Base-by-base conservation (phyloP, 1,284 basidiomycete genomes). In the Exobasidium cylindrosporum region DNA sequence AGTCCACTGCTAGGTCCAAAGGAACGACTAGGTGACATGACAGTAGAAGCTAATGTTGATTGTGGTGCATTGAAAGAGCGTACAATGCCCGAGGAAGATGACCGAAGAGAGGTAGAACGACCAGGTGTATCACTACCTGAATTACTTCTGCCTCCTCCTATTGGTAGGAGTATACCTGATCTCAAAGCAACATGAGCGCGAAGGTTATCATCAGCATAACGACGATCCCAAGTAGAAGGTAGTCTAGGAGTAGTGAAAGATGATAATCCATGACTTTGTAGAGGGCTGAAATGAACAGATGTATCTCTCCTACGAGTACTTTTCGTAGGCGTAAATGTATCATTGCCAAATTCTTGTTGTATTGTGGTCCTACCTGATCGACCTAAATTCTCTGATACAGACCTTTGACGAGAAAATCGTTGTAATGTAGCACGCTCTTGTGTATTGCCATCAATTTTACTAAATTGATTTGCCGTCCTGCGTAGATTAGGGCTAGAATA, bases 351-450 rank as follows among this genome's bases (percentile, higher is more conserved):
- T n/a, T n/a, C n/a, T n/a, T n/a, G n/a, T 13, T 13, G 26, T 21
- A 6, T 14, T 40, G 47, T 23, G 26, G 14, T 50, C 26, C 47
- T 50, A 3, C 47, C 47, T 13, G 26, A 7, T 24, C 47, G 4
- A 17, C 53, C 40, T 35, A 55, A n/a, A 55, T 24, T 55, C 26
- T 55, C 53, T 44, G 53, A 55, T 13, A 35, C 32, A 2, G 53
- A 55, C 13, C 53, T n/a, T 29, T 55, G 21, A 23, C 53, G 53
- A 14, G 21, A 32, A 17, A 55, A 55, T n/a, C 53, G 53, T 23
- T 14, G 21, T 17, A 40, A 40, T 7, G 35, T 40, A 40, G 35
- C 7, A 7, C 17, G 35, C 17, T 7, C 10, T 17, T 10, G 10
- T 40, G 7, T 17, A 10, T 17, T 7, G 10, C 35, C 17, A 40